Conservation (phyloP, 1,284 basidiomycete genomes). For the Rhodotorula glutinis region DNA sequence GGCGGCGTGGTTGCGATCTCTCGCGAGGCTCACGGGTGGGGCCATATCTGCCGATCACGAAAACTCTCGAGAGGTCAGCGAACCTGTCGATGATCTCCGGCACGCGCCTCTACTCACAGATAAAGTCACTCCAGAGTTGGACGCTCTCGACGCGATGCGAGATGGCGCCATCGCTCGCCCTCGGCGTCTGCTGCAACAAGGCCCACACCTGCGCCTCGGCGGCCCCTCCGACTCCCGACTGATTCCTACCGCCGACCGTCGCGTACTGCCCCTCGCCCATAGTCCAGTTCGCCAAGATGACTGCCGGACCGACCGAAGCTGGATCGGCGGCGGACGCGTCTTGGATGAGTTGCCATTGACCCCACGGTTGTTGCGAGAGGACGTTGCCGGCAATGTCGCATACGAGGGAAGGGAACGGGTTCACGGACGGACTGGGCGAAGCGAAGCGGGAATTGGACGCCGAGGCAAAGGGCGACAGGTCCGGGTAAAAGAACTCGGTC, state of each 20-base stretch:
- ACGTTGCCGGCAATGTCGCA: constrained; percentile 21
- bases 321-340: constrained; percentile 75
- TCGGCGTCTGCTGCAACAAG: constrained; percentile 41
- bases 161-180: constrained; percentile 69
- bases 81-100: not conserved
- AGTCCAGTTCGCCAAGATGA: constrained; percentile 60
- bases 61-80: not conserved
- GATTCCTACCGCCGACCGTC: constrained; percentile 6
- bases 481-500: constrained; percentile 63
- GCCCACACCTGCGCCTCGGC: constrained; percentile 32
- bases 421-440: constrained; percentile 9
- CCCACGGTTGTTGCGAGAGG: constrained; percentile 7
- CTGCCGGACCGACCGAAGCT: constrained; percentile 71
- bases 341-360: constrained; percentile 43
- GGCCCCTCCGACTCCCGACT: constrained; percentile 12
- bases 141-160: constrained; percentile 67
- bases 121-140: constrained; percentile 37
- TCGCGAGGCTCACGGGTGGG: constrained; percentile 21
- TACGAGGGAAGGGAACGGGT: constrained; percentile 9
- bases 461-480: constrained; percentile 61
- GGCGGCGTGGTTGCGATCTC: no score
- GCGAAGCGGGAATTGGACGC: constrained; percentile 38
- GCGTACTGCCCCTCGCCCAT: not conserved
- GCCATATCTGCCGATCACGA: constrained; percentile 27
- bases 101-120: constrained; percentile 46